A percentile compares a stretch with the other conserved stretches of the same genome.
Evolutionary conservation across 2,329 filamentous ascomycete species (phyloP).

Genomic region (Ophiostoma angusticollis): DNA sequence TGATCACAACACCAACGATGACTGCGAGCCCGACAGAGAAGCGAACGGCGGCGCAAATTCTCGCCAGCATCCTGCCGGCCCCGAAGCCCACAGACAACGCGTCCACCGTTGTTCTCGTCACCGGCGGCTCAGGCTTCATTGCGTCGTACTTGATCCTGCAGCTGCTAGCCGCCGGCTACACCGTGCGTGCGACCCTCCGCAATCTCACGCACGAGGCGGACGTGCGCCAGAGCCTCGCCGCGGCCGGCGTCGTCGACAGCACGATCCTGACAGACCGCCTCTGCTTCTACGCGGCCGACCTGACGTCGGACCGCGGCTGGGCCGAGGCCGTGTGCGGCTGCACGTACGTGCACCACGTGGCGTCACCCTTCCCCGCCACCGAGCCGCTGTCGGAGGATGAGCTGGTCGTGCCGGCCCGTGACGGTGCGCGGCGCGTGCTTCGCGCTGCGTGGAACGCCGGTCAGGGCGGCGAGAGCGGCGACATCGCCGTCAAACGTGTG

Average conservation of each 20-base stretch:
- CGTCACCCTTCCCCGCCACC: constrained; percentile 21
- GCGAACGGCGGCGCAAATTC: no score
- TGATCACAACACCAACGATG: not conserved
- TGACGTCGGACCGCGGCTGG: constrained; percentile 19
- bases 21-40: not conserved
- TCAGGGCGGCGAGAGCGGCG: no score
- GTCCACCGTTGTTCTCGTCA: constrained; percentile 28
- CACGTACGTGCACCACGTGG: constrained; percentile 21
- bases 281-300: constrained; percentile 21
- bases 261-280: constrained; percentile 6
- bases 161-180: constrained; percentile 9
- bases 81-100: no score
- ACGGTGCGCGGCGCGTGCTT: constrained; percentile 18
- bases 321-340: constrained; percentile 18
- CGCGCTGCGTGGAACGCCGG: constrained; percentile 9
- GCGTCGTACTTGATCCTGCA: constrained; percentile 32
- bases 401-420: constrained; percentile 18
- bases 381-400: constrained; percentile 18
- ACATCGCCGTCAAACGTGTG: constrained; percentile 17
- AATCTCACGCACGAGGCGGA: constrained; percentile 6
- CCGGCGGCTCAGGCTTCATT: constrained; percentile 52
- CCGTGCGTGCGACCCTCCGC: constrained; percentile 11
- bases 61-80: no score
- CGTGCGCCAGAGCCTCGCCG: constrained; percentile 1
- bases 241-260: constrained; percentile 1